Base-by-base conservation (phyloP, 352 stramenopile species). In the Globisporangium uncinulatum region DNA sequence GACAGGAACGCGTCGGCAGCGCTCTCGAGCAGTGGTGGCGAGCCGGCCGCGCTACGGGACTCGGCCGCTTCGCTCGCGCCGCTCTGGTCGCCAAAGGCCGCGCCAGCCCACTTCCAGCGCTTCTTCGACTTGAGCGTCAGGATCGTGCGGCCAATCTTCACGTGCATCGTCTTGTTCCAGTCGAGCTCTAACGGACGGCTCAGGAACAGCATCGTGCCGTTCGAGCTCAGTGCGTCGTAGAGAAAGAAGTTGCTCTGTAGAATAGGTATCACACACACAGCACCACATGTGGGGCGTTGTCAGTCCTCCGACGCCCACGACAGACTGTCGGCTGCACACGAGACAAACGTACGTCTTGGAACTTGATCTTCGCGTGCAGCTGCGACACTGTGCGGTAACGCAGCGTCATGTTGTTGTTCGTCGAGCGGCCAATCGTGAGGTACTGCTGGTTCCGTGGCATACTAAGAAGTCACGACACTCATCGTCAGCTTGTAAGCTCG, bases 301-400 rank as follows among this genome's bases (percentile, higher is more conserved):
- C 20, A 49, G 20, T 24, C 44, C 31, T n/a, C 6, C 13, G 44
- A 29, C 17, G 41, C 3, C 24, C 17, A 54, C 8, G 39, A 48
- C 39, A 21, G 17, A 13, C 21, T 36, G 31, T 7, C 21, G 14
- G 14, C 39, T 34, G 32, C 51, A 41, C 46, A 43, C 51, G 15
- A 21, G 24, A 24, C 34, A 13, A 31, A 87, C 82, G 44, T 74
- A 93, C 83, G 57, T 91, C 76, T 61, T 91, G 71, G 57, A 73
- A 90, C 57, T 87, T 89, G 54, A 93, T 63, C 63, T 91, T 91
- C 43, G 83, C 83, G 53, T 93, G 83, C 29, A 93, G 64, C 55
- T 93, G 83, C 29, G 83, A 93, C n/a, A 93, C 83, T 1, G 83
- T 93, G 34, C 83, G 83, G 48, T 93, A 93, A 6, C 83, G 79